phyloP scores from a whole-genome alignment of 1,284 basidiomycete species.

The Trichosporon sp. region DNA sequence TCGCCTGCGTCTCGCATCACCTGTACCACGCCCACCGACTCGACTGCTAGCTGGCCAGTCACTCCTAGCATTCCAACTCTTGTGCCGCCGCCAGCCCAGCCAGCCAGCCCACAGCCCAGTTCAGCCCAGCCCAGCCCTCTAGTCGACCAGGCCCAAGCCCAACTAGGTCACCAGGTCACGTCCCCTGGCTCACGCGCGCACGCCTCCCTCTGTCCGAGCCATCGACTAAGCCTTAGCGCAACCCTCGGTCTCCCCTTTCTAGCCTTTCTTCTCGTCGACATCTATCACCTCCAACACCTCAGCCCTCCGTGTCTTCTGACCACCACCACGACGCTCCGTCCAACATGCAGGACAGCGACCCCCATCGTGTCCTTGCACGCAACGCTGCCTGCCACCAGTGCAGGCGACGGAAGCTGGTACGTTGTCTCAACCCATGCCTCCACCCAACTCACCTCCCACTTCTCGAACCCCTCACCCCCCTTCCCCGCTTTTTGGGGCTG shows the following conservation, averaged over 20 bases:
- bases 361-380: conserved; percentile 31
- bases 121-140: too few species aligned
- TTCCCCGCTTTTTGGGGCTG: not conserved
- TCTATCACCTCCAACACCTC: not conserved
- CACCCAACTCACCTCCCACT: not conserved
- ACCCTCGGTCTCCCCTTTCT: not conserved
- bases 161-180: not conserved
- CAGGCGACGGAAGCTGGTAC: conserved; percentile 37
- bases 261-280: not conserved
- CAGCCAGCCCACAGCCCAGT: too few species aligned
- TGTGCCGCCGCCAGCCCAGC: not conserved
- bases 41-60: not conserved
- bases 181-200: not conserved
- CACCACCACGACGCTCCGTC: not conserved
- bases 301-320: not conserved
- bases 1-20: not conserved
- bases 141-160: not conserved
- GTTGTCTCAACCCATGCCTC: conserved; percentile 4
- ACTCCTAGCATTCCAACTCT: too few species aligned
- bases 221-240: not conserved
- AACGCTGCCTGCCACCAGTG: conserved; percentile 45
- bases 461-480: not conserved
- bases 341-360: conserved; percentile 16
- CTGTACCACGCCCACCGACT: not conserved
- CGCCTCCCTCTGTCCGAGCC: not conserved